A percentile compares a stretch with the other conserved stretches of the same genome.
Evolutionary conservation across 1,139 yeast genomes (phyloP).

Genomic region (Diutina siamensis): DNA sequence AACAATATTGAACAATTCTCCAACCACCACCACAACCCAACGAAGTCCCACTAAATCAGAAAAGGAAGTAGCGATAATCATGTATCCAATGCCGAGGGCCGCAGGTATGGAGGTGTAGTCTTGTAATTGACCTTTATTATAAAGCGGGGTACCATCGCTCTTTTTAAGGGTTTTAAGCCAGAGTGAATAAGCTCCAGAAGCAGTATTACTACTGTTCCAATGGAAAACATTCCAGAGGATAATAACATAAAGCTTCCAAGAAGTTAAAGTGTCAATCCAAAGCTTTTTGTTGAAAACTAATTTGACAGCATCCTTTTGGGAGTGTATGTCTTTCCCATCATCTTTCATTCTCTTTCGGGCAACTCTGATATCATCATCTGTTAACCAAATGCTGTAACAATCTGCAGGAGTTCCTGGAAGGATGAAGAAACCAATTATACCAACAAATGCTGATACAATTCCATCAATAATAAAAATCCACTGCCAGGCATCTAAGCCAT

Average conservation of each 20-base stretch:
- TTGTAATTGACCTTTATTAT: background rate
- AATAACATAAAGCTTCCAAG: conserved; percentile 45
- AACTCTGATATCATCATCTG: background rate
- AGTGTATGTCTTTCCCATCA: conserved; percentile 8
- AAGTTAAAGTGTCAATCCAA: conserved; percentile 40
- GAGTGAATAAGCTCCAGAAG: conserved; percentile 43
- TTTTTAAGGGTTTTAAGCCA: conserved; percentile 29
- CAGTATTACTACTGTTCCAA: conserved; percentile 46
- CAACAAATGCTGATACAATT: conserved; percentile 11
- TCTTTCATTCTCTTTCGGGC: conserved; percentile 6
- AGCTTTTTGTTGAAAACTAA: conserved; percentile 15
- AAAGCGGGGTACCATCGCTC: conserved; percentile 9
- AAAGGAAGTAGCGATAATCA: background rate
- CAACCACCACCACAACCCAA: background rate
- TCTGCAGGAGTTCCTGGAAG: conserved; percentile 13
- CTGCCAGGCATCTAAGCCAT: conserved; percentile 10
- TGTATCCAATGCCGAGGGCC: background rate
- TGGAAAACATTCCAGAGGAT: conserved; percentile 45
- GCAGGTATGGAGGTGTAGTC: background rate
- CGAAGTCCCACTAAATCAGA: background rate
- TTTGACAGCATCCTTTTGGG: conserved; percentile 9
- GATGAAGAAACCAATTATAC: conserved; percentile 12
- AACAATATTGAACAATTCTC: conserved; percentile 13
- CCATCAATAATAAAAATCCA: conserved; percentile 11
- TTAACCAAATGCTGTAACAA: conserved; percentile 7